Evolutionary conservation across 306 rosid species (phyloP).

Genomic region (Canavalia ensiformis): DNA sequence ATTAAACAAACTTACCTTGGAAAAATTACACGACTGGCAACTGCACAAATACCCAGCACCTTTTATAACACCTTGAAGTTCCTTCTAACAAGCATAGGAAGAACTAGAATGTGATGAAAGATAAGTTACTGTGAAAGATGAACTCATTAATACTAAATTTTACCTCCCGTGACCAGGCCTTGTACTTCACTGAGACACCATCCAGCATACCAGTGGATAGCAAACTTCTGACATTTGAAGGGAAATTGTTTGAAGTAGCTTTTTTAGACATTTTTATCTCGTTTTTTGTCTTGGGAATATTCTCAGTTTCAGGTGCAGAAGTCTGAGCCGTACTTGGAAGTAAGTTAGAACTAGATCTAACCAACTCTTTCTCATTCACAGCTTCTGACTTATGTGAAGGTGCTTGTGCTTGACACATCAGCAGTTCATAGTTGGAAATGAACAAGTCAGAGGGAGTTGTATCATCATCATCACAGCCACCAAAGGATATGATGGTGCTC

Average conservation of each 20-base stretch:
- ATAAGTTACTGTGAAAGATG: slow-evolving; percentile 55
- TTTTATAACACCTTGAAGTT: slow-evolving; percentile 75
- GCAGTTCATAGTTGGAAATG: slow-evolving; percentile 60
- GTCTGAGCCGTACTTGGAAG: slow-evolving; percentile 45
- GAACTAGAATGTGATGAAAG: slow-evolving; percentile 62
- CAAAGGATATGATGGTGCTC: slow-evolving; percentile 84
- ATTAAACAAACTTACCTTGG: slow-evolving; percentile 63
- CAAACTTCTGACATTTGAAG: slow-evolving; percentile 84
- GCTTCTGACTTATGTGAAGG: slow-evolving; percentile 54
- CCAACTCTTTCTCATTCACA: slow-evolving; percentile 55
- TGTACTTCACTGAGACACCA: slow-evolving; percentile 85
- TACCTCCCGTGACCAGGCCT: slow-evolving; percentile 89
- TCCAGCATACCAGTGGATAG: slow-evolving; percentile 90
- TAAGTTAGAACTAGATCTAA: slow-evolving; percentile 48
- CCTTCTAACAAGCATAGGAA: slow-evolving; percentile 73
- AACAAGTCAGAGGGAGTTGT: slow-evolving; percentile 53
- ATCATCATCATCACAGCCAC: slow-evolving; percentile 67
- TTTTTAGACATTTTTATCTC: slow-evolving; percentile 66
- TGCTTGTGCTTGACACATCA: slow-evolving; percentile 63
- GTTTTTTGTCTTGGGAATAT: slow-evolving; percentile 58
- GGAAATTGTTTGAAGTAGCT: slow-evolving; percentile 74
- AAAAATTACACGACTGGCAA: slow-evolving; percentile 68
- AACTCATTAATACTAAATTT: slow-evolving; percentile 58
- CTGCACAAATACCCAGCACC: slow-evolving; percentile 84
- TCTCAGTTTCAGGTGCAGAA: slow-evolving; percentile 53